phyloP scores from a whole-genome alignment of 2,329 filamentous ascomycete species.

The Escovopsis weberi region DNA sequence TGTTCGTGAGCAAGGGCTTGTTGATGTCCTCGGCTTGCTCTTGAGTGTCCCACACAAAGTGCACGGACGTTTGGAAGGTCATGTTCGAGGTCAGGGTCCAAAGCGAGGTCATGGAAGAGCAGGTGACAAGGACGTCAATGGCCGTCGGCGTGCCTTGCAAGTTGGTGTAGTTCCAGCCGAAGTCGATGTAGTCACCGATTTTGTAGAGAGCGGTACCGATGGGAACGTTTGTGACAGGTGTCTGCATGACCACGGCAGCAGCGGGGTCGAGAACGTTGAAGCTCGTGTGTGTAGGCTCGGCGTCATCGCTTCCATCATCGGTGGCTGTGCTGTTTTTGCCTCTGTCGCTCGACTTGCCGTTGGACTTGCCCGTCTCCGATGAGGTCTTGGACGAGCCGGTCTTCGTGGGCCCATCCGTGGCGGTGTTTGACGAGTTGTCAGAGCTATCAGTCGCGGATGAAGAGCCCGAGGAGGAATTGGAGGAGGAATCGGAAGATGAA shows the following conservation, averaged over 20 bases:
- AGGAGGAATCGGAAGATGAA: too few species aligned
- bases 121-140: slow-evolving; percentile 44
- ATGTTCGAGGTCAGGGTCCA: slow-evolving; percentile 52
- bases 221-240: slow-evolving; percentile 29
- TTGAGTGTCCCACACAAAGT: slow-evolving; percentile 44
- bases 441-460: slow-evolving; percentile 7
- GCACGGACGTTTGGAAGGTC: slow-evolving; percentile 36
- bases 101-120: slow-evolving; percentile 34
- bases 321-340: slow-evolving; percentile 14
- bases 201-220: slow-evolving; percentile 39
- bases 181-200: slow-evolving; percentile 44
- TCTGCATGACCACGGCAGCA: slow-evolving; percentile 38
- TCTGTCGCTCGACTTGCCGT: slow-evolving; percentile 9
- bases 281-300: slow-evolving; percentile 20
- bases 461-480: too few species aligned
- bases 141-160: slow-evolving; percentile 43
- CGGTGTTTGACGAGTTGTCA: slow-evolving; percentile 22
- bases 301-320: slow-evolving; percentile 13
- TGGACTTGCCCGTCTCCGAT: neutral
- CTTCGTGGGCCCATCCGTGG: slow-evolving; percentile 21
- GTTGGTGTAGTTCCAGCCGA: slow-evolving; percentile 52
- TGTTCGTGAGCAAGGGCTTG: slow-evolving; percentile 34
- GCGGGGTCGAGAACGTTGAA: slow-evolving; percentile 32
- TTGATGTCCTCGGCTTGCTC: slow-evolving; percentile 30
- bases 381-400: neutral